phyloP scores from a whole-genome alignment of 1,284 basidiomycete genomes.

The Coniophora puteana region DNA sequence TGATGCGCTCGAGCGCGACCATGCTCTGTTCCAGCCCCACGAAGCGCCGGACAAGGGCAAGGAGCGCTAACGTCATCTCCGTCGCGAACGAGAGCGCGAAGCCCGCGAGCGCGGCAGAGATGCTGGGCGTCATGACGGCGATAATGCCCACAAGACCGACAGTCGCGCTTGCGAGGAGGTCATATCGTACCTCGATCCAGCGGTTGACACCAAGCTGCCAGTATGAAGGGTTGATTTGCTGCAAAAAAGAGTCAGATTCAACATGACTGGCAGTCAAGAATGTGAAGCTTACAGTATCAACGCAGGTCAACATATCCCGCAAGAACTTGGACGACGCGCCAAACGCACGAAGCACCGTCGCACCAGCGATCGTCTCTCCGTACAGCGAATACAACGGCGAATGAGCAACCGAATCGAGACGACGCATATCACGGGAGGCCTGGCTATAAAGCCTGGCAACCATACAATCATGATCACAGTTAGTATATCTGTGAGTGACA shows the following conservation, averaged over 20 bases:
- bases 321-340: constrained; percentile 86
- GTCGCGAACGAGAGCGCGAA: constrained; percentile 84
- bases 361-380: constrained; percentile 88
- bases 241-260: too few species aligned
- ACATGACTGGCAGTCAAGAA: too few species aligned
- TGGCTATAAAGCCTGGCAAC: constrained; percentile 71
- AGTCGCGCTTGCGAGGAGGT: constrained; percentile 71
- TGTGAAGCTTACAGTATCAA: constrained; percentile 63
- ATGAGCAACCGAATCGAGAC: constrained; percentile 83
- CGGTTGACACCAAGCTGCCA: constrained; percentile 72
- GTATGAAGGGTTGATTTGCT: constrained; percentile 79
- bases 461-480: constrained; percentile 23
- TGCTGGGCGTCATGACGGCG: constrained; percentile 64
- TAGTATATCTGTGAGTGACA: background rate
- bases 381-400: constrained; percentile 92
- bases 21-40: constrained; percentile 90
- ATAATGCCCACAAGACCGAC: constrained; percentile 71
- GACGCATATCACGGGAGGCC: constrained; percentile 85
- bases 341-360: constrained; percentile 84
- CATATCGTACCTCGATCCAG: constrained; percentile 82
- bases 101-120: constrained; percentile 77
- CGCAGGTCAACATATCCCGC: constrained; percentile 79
- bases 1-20: constrained; percentile 90
- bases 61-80: constrained; percentile 60
- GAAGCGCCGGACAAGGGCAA: constrained; percentile 63